These are phyloP conservation scores for Discostella stelligeroides DNA, from an alignment of 108 stramenopile genomes.

Conservation along the genomic window DNA sequence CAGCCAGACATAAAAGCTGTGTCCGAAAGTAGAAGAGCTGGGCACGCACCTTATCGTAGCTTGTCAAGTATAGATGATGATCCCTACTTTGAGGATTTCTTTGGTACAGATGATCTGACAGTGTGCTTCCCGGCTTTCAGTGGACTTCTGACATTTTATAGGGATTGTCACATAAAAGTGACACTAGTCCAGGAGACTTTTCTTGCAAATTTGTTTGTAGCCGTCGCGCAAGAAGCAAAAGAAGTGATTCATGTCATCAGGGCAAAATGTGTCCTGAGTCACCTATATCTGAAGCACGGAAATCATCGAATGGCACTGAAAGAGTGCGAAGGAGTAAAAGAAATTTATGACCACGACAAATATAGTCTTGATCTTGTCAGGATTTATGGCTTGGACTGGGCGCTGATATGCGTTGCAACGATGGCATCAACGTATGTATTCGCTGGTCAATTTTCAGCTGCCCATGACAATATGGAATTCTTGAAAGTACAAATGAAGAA, in stretches of 20 bases:
- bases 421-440: constrained; percentile 34
- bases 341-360: constrained; percentile 16
- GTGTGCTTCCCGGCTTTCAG: constrained; percentile 31
- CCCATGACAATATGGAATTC: constrained; percentile 14
- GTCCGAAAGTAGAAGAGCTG: neutral
- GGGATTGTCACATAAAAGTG: constrained; percentile 24
- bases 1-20: constrained; percentile 8
- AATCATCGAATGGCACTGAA: constrained; percentile 20
- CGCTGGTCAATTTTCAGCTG: constrained; percentile 22
- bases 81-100: constrained; percentile 2
- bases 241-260: constrained; percentile 28
- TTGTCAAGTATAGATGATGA: neutral
- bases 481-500: constrained; percentile 24
- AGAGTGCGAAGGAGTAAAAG: constrained; percentile 30
- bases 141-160: constrained; percentile 33
- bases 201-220: constrained; percentile 36
- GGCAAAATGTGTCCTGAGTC: constrained; percentile 32
- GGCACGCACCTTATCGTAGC: neutral
- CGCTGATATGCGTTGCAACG: constrained; percentile 21
- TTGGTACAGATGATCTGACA: constrained; percentile 28
- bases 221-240: constrained; percentile 26
- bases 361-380: constrained; percentile 31
- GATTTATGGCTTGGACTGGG: constrained; percentile 33
- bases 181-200: constrained; percentile 34
- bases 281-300: constrained; percentile 31